phyloP scores from a whole-genome alignment of 2,329 filamentous ascomycete genomes.

The Colletotrichum cereale region DNA sequence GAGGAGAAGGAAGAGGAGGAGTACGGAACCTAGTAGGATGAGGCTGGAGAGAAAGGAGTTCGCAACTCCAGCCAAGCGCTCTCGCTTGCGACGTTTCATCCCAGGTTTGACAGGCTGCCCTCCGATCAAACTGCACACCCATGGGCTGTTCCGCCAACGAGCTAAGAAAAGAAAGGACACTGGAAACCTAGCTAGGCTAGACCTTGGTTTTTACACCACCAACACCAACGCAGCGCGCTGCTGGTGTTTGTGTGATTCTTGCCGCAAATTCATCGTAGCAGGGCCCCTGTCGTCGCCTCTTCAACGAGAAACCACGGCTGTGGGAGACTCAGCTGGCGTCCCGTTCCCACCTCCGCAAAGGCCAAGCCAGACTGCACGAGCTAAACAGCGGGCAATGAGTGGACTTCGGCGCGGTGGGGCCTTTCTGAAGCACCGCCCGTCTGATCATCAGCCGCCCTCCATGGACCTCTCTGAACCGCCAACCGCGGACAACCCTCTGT shows the following conservation, averaged over 20 bases:
- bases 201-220: neutral
- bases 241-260: neutral
- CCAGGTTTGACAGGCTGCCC: slow-evolving; percentile 38
- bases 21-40: too few relatives aligned
- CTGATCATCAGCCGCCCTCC: slow-evolving; percentile 32
- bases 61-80: slow-evolving; percentile 27
- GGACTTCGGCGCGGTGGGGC: slow-evolving; percentile 21
- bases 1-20: neutral
- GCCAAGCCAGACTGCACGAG: neutral
- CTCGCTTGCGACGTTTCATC: slow-evolving; percentile 34
- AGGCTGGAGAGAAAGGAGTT: slow-evolving; percentile 8
- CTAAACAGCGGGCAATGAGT: neutral
- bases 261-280: too few relatives aligned
- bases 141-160: slow-evolving; percentile 7
- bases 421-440: slow-evolving; percentile 37
- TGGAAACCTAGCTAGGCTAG: neutral
- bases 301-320: neutral
- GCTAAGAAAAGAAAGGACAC: neutral
- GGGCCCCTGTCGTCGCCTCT: too few relatives aligned
- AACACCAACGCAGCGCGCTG: too few relatives aligned
- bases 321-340: neutral
- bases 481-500: slow-evolving; percentile 28
- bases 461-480: slow-evolving; percentile 28
- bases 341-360: slow-evolving; percentile 11
- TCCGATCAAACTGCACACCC: slow-evolving; percentile 29